Evolutionary conservation across 768 basidiomycete species (phyloP), one percentile per base, ranked within the genome.

Genomic region (Boletus edulis): DNA sequence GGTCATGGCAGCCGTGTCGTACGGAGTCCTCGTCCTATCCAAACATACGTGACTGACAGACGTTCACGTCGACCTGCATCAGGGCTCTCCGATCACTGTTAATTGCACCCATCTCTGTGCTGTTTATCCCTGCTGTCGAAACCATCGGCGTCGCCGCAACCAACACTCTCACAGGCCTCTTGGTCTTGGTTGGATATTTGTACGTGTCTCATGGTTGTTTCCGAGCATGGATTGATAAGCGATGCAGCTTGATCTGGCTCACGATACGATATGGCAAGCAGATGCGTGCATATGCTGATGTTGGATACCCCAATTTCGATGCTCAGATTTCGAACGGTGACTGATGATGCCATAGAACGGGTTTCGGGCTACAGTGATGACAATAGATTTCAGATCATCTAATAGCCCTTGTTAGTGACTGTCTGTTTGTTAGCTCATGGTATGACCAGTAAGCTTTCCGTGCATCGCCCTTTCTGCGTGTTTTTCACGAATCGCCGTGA

Each of bases 181-280:
- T 84, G 11, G 76, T 74, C 0, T 77, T 79, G 76, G 13, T 76
- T 1, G 84, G 81, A 8, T 82, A 79, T 62, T 62, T 72, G 85
- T 86, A 60, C 61, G 85, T 70, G 14, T 20, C 42, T n/a, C 12
- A 18, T 27, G 17, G 41, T 15, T 24, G 49, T 50, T 29, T 55
- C 15, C 27, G 27, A 29, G 27, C 27, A 29, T 29, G 27, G 27
- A 9, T 29, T 29, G 27, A 29, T 29, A 9, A 0, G 27, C 8
- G 27, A 41, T 37, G 50, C 55, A 87, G 85, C 12, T 50, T 84
- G 4, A 55, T 87, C 3, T 78, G 75, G 72, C 55, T 74, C 15
- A 80, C 79, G 4, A 81, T 88, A 45, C 72, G 68, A 18, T 82
- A 86, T 42, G 86, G 85, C 4, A 76, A 77, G 29, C 71, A 74